Conservation (phyloP, 208 protist genomes). For the Novymonas esmeraldas region DNA sequence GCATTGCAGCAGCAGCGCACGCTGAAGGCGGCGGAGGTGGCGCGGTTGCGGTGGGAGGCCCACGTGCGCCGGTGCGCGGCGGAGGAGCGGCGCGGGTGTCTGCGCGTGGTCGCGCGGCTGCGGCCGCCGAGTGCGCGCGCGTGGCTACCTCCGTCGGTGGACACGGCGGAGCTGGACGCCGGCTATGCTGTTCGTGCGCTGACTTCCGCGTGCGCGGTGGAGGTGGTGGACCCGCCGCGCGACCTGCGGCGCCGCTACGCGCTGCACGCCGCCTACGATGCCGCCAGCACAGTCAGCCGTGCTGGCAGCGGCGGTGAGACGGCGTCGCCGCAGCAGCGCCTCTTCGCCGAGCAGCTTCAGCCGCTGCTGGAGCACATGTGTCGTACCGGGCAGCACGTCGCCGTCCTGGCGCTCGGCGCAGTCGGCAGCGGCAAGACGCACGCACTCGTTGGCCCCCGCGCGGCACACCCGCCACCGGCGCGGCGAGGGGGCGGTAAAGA, state of each 20-base stretch:
- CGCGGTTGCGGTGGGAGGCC: conserved; percentile 28
- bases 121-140: conserved; percentile 19
- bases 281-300: background rate
- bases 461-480: conserved; percentile 9
- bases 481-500: background rate
- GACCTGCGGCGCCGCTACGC: conserved; percentile 17
- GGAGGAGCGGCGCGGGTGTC: conserved; percentile 24
- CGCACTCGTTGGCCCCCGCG: conserved; percentile 55
- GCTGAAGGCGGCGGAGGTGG: conserved; percentile 31
- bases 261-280: conserved; percentile 24
- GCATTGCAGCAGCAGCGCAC: conserved; percentile 20
- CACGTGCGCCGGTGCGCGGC: conserved; percentile 33
- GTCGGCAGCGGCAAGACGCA: conserved; percentile 77
- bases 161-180: conserved; percentile 10
- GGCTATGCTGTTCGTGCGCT: conserved; percentile 23
- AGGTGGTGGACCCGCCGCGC: conserved; percentile 22
- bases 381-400: conserved; percentile 36
- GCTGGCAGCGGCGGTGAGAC: too few species aligned
- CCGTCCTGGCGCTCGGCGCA: conserved; percentile 65
- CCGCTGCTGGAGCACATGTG: conserved; percentile 46
- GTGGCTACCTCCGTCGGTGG: conserved; percentile 25
- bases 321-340: conserved; percentile 15
- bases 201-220: conserved; percentile 3
- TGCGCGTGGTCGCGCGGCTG: conserved; percentile 33
- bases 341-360: conserved; percentile 38